A percentile compares a stretch with the other conserved stretches of the same genome.
These are phyloP conservation scores for Candida berthetii DNA, from an alignment of 805 yeast species.

Conservation along the genomic window DNA sequence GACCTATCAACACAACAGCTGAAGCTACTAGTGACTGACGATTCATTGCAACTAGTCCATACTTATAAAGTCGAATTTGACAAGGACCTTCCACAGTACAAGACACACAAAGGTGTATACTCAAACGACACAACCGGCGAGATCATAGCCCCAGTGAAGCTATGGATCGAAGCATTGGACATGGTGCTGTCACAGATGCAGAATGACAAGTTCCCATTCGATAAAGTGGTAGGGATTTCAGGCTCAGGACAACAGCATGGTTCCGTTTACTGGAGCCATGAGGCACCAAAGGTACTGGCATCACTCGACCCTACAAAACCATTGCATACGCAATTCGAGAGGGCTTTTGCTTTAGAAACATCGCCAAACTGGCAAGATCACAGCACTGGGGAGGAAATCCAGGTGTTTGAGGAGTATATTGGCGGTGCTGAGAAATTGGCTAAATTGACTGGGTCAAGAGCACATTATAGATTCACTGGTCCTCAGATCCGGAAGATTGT, in stretches of 20 bases:
- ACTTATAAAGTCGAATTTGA: slow-evolving; percentile 73
- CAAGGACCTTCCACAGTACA: slow-evolving; percentile 50
- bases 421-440: slow-evolving; percentile 63
- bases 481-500: slow-evolving; percentile 80
- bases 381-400: slow-evolving; percentile 68
- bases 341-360: slow-evolving; percentile 52
- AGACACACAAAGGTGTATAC: slow-evolving; percentile 70
- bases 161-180: slow-evolving; percentile 88
- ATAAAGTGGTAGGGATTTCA: slow-evolving; percentile 55
- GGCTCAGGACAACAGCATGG: slow-evolving; percentile 96
- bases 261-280: slow-evolving; percentile 69
- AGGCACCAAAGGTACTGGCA: slow-evolving; percentile 35
- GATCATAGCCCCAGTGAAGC: slow-evolving; percentile 73
- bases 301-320: slow-evolving; percentile 24
- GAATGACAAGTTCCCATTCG: slow-evolving; percentile 47
- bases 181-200: slow-evolving; percentile 47
- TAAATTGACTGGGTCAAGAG: slow-evolving; percentile 72
- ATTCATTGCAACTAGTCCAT: slow-evolving; percentile 41
- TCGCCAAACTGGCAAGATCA: slow-evolving; percentile 97
- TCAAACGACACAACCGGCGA: slow-evolving; percentile 47
- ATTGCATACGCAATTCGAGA: slow-evolving; percentile 40
- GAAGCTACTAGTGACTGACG: slow-evolving; percentile 63
- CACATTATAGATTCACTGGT: slow-evolving; percentile 88
- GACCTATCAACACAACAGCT: slow-evolving; percentile 90
- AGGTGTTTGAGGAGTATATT: slow-evolving; percentile 48